phyloP scores from a whole-genome alignment of 1,139 yeast genomes.

The Taiozyma sp. region DNA sequence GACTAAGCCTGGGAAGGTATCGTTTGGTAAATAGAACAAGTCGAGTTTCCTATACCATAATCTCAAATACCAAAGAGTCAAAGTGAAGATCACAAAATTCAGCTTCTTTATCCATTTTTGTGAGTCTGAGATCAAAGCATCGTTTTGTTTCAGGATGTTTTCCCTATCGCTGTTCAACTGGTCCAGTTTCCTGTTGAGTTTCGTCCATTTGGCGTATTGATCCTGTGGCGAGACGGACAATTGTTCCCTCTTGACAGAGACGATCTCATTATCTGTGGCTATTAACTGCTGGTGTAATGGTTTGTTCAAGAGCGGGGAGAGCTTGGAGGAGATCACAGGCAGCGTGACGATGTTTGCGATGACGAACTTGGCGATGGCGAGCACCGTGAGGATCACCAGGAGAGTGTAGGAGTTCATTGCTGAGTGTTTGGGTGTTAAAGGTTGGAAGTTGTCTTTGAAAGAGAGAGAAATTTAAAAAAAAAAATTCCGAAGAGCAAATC shows the following conservation, averaged over 20 bases:
- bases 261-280: conserved; percentile 41
- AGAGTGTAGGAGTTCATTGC: background rate
- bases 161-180: conserved; percentile 25
- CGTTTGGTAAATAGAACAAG: conserved; percentile 57
- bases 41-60: conserved; percentile 53
- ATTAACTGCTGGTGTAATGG: conserved; percentile 28
- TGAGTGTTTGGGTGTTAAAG: too few relatives aligned
- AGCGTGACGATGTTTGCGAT: conserved; percentile 1
- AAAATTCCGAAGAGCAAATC: too few relatives aligned
- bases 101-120: conserved; percentile 18
- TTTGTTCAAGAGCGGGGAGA: background rate
- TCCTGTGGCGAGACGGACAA: conserved; percentile 79
- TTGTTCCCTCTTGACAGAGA: conserved; percentile 46
- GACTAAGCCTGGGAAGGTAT: conserved; percentile 43
- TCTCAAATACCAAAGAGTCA: conserved; percentile 30
- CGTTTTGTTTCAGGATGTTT: conserved; percentile 15
- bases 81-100: conserved; percentile 3
- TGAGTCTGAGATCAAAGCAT: conserved; percentile 42
- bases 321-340: conserved; percentile 1
- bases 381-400: background rate
- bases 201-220: conserved; percentile 95
- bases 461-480: too few relatives aligned
- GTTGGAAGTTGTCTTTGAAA: too few relatives aligned
- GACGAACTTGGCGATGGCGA: conserved; percentile 3
- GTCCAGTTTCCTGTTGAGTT: conserved; percentile 70